Conservation (phyloP, 352 stramenopile species). For the Phytophthora rubi region DNA sequence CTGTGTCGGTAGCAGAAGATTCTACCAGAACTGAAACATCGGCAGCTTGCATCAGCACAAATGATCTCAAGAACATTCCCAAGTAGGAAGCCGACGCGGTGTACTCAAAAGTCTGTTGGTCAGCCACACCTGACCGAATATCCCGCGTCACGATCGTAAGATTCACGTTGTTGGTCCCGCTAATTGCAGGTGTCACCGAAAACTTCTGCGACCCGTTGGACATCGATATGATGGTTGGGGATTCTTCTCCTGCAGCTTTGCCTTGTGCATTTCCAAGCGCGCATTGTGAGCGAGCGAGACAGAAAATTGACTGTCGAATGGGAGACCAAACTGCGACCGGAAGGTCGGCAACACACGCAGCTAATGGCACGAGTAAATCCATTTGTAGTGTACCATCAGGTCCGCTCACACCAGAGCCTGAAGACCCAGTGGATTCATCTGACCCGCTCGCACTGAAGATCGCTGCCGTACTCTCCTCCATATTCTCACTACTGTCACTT, state of each 20-base stretch:
- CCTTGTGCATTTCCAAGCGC: conserved; percentile 1
- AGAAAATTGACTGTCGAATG: conserved; percentile 20
- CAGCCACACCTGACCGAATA: conserved; percentile 1
- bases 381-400: background rate
- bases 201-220: conserved; percentile 20
- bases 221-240: conserved; percentile 4
- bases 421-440: background rate
- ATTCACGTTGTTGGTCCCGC: conserved; percentile 17
- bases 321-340: conserved; percentile 9
- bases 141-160: conserved; percentile 13
- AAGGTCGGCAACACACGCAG: conserved; percentile 3
- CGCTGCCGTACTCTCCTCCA: background rate
- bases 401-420: background rate
- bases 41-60: conserved; percentile 17
- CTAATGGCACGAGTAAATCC: conserved; percentile 21
- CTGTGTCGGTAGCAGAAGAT: background rate
- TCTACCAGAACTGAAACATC: conserved; percentile 8
- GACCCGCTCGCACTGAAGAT: background rate
- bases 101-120: conserved; percentile 12
- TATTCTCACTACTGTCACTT: background rate
- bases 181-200: background rate
- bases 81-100: conserved; percentile 22
- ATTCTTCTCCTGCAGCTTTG: background rate
- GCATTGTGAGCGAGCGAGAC: conserved; percentile 7
- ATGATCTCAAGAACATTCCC: conserved; percentile 16